Evolutionary conservation across 129 eudicot genomes (phyloP), one percentile per base, ranked within the genome.

Genomic region (Smallanthus sonchifolius): DNA sequence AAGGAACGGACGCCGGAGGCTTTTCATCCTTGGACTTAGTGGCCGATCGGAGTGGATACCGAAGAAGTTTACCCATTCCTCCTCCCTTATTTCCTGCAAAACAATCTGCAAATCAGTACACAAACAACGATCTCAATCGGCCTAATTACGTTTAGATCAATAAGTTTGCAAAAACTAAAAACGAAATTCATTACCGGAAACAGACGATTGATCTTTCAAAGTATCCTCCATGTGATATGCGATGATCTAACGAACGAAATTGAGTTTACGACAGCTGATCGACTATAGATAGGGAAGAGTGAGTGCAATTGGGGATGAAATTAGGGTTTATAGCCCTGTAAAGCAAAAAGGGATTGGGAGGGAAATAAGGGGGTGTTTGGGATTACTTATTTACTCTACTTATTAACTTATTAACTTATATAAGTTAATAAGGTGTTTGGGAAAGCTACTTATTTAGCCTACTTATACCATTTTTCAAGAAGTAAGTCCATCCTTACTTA

Each of bases 1-100:
- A 19, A 0, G 80, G 40, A 38, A 74, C 79, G 2, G 78, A 64
- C 4, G 60, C 65, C 17, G 87, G 78, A 5, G 81, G 77, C 82
- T 88, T 92, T 32, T 78, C 87, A 45, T 85, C 96, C 80, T 80
- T 89, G 2, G 78, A 7, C 24, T 85, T 88, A 2, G 85, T 37
- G 2, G 85, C 86, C 30, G 97, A 89, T 85, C 97, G 83, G 38
- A 92, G 91, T 24, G 97, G 96, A 74, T 92, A 92, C 43, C 94
- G 68, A 13, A 89, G 83, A 63, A 85, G 91, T 55, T 82, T 85
- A 1, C 83, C 65, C 17, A 86, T 30, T 70, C 85, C 82, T 38
- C 57, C 84, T 14, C 80, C 90, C 37, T 73, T 60, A 37, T 40
- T 79, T 44, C 57, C 84, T 81, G 60, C 84, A 70, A 69, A 67